Evolutionary conservation across 2,329 filamentous ascomycete species (phyloP).

Genomic region (Trichoderma lentiforme): DNA sequence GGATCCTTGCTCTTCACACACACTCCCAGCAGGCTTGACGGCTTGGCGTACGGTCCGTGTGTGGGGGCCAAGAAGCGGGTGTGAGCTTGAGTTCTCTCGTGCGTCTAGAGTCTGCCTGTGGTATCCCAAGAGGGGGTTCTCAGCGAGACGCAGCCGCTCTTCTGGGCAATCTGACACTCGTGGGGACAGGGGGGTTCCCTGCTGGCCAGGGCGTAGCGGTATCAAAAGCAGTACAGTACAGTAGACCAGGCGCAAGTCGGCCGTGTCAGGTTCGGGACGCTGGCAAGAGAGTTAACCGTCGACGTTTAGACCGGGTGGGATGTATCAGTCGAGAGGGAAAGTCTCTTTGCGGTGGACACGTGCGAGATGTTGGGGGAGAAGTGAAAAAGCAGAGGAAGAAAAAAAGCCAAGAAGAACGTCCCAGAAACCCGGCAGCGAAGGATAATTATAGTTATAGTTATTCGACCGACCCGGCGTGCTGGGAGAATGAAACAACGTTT

Average conservation of each 20-base stretch:
- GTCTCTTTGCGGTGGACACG: not conserved
- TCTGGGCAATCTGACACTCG: constrained; percentile 10
- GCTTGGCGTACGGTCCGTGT: constrained; percentile 17
- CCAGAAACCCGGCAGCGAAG: not conserved
- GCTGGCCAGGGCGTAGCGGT: not conserved
- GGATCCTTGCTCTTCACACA: constrained; percentile 4
- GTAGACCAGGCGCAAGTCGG: not conserved
- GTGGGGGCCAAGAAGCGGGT: constrained; percentile 15
- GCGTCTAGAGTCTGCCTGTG: not conserved
- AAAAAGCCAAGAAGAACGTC: not conserved
- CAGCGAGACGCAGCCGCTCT: constrained; percentile 5
- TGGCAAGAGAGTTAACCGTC: not conserved
- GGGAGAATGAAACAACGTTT: not conserved
- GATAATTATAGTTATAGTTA: not conserved
- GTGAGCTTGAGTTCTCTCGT: not conserved
- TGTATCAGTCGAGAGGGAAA: too few relatives aligned
- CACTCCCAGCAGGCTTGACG: constrained; percentile 5
- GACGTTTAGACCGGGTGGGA: too few relatives aligned
- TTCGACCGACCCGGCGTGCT: not conserved
- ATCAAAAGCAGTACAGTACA: not conserved
- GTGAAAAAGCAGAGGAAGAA: too few relatives aligned
- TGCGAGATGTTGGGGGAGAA: not conserved
- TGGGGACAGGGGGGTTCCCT: not conserved
- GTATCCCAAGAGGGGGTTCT: constrained; percentile 5
- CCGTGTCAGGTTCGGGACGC: not conserved